Evolutionary conservation across 768 basidiomycete genomes (phyloP).

Genomic region (Panaeolus cyanescens): DNA sequence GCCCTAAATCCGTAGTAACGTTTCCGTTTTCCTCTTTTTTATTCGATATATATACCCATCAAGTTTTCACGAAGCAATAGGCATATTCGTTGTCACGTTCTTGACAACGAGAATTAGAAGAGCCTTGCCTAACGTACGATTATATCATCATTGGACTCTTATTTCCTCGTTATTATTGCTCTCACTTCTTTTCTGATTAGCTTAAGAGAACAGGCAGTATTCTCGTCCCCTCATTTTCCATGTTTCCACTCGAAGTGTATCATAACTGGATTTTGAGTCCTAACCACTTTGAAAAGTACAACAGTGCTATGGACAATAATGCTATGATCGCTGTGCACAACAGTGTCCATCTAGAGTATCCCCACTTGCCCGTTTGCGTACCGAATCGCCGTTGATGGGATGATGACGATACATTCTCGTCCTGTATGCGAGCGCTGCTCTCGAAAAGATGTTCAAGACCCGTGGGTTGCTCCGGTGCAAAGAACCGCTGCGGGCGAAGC

Average conservation of each 20-base stretch:
- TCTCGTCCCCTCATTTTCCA: background rate
- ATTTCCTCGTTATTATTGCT: background rate
- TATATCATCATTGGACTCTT: constrained; percentile 5
- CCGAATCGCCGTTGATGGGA: background rate
- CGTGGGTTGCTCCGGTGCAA: constrained; percentile 76
- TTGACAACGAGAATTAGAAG: background rate
- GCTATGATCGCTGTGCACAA: background rate
- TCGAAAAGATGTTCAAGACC: constrained; percentile 74
- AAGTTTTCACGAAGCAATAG: constrained; percentile 2
- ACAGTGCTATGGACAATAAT: background rate
- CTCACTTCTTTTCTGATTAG: background rate
- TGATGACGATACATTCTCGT: constrained; percentile 34
- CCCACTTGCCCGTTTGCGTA: background rate
- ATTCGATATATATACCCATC: constrained; percentile 3
- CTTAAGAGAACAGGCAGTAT: background rate
- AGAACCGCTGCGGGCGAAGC: constrained; percentile 75
- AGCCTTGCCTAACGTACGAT: constrained; percentile 8
- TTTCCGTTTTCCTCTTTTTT: background rate
- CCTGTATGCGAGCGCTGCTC: constrained; percentile 51
- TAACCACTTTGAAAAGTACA: constrained; percentile 1
- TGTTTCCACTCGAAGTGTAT: background rate
- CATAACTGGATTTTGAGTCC: background rate
- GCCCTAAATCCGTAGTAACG: background rate
- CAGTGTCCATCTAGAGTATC: background rate
- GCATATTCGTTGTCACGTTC: background rate